A percentile compares a stretch with the other conserved stretches of the same genome.
phyloP scores from a whole-genome alignment of 768 basidiomycete genomes.

The Serendipita sp. region DNA sequence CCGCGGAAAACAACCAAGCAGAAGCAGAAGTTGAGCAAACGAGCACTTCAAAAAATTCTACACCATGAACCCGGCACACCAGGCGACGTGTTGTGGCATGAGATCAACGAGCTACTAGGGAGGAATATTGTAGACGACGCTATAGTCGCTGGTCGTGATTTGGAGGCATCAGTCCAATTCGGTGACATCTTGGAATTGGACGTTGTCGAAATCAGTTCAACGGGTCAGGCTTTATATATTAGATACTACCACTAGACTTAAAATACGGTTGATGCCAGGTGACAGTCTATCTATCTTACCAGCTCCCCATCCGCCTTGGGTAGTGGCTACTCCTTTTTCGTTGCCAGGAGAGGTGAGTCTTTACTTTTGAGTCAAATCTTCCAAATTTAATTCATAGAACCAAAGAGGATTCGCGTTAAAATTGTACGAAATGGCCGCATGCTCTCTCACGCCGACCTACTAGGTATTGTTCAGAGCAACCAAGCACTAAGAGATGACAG shows the following conservation, averaged over 20 bases:
- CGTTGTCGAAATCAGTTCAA: conserved; percentile 46
- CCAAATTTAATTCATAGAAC: not conserved
- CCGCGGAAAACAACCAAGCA: conserved; percentile 18
- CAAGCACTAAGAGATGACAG: conserved; percentile 44
- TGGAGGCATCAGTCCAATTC: conserved; percentile 41
- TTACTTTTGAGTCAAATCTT: not conserved
- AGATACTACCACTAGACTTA: not conserved
- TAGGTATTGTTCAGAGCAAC: conserved; percentile 52
- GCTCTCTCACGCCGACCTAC: conserved; percentile 60
- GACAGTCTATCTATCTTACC: conserved; percentile 46
- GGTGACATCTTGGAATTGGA: conserved; percentile 50
- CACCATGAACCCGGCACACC: conserved; percentile 48
- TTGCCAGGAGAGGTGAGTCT: conserved; percentile 52
- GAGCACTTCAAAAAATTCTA: conserved; percentile 14
- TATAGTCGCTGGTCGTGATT: conserved; percentile 32
- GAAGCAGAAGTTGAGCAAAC: conserved; percentile 17
- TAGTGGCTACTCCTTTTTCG: conserved; percentile 65
- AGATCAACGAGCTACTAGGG: conserved; percentile 54
- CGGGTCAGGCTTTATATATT: conserved; percentile 26
- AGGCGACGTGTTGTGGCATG: conserved; percentile 60
- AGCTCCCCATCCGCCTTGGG: conserved; percentile 46
- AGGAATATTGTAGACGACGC: conserved; percentile 34
- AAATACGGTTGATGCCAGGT: conserved; percentile 27
- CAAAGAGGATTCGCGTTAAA: conserved; percentile 40
- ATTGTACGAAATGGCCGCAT: conserved; percentile 56